Percentiles rank a stretch among this genome's conserved stretches.
phyloP scores from a whole-genome alignment of 371 early-diverging fungal species.

The Rhizopus arrhizus region DNA sequence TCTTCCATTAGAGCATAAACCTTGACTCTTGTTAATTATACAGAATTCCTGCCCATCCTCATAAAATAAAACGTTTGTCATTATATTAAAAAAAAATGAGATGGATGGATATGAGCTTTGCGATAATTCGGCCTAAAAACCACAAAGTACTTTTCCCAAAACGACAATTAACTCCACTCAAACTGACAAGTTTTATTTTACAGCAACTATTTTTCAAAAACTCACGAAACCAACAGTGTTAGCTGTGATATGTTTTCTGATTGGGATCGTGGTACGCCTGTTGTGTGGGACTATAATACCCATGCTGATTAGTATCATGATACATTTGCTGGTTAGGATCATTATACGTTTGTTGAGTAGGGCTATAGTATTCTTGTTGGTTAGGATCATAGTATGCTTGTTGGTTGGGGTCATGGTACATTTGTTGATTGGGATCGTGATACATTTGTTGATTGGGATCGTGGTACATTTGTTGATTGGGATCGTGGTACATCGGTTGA shows the following conservation, averaged over 20 bases:
- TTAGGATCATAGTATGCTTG: slow-evolving; percentile 7
- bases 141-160: no score
- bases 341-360: slow-evolving; percentile 9
- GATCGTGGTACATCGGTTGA: slow-evolving; percentile 3
- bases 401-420: slow-evolving; percentile 11
- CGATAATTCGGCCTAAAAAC: no score
- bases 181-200: no score
- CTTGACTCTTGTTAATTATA: no score
- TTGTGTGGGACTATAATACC: slow-evolving; percentile 3
- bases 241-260: slow-evolving; percentile 1
- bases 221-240: no score
- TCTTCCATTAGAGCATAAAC: no score
- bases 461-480: slow-evolving; percentile 2
- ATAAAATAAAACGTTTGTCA: no score
- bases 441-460: slow-evolving; percentile 1
- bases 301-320: slow-evolving; percentile 8
- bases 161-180: no score
- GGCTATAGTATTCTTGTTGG: slow-evolving; percentile 7
- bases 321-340: slow-evolving; percentile 7
- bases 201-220: no score
- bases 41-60: no score
- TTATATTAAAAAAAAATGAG: no score
- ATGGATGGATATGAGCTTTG: no score
- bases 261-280: slow-evolving; percentile 9
- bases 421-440: background rate